Evolutionary conservation across 2,329 filamentous ascomycete species (phyloP), one percentile per base, ranked within the genome.

Genomic region (Beauveria rudraprayagi): DNA sequence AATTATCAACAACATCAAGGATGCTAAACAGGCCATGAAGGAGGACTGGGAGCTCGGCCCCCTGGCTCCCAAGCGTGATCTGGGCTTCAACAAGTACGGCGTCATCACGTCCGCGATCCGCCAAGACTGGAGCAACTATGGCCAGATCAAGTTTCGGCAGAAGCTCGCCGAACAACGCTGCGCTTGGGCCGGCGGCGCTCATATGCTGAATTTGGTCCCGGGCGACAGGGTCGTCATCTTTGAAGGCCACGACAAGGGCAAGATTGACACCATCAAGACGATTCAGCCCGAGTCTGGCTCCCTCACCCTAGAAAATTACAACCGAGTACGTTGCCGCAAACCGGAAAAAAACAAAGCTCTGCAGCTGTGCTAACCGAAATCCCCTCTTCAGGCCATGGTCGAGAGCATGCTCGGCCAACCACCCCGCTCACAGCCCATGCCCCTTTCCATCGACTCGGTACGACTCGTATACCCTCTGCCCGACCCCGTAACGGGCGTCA

Each of bases 11-110:
- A 72, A 75, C 64, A 63, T 78, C 16, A 70, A 71, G 56, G 71
- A 75, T 46, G 77, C 79, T 51, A 74, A 76, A 40, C 70, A 77
- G 65, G 79, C 81, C 55, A 83, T 89, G 58, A 82, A 81, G 63
- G 89, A 96, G 71, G 87, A 93, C 72, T 96, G 89, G 85, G 78
- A 88, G 65, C 75, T 91, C 65, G 93, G 92, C 0, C 83, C 89
- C 9, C 71, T 96, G 65, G 88, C 91, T 3, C 92, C 92, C 2
- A 88, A 87, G 70, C 82, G 87, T 67, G 88, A 94, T 74, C 77
- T 87, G 44, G 89, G 88, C 63, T 76, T 80, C 66, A 80, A 81
- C 53, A 78, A 75, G 28, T 88, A 86, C 69, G 91, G 86, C 64
- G 80, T 88, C 64, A 63, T 75, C 61, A 67, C 70, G 37, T 73